Percentiles rank a stretch among this genome's conserved stretches.
Evolutionary conservation across 2,329 filamentous ascomycete genomes (phyloP).

Genomic region (Trichoderma oligosporum): DNA sequence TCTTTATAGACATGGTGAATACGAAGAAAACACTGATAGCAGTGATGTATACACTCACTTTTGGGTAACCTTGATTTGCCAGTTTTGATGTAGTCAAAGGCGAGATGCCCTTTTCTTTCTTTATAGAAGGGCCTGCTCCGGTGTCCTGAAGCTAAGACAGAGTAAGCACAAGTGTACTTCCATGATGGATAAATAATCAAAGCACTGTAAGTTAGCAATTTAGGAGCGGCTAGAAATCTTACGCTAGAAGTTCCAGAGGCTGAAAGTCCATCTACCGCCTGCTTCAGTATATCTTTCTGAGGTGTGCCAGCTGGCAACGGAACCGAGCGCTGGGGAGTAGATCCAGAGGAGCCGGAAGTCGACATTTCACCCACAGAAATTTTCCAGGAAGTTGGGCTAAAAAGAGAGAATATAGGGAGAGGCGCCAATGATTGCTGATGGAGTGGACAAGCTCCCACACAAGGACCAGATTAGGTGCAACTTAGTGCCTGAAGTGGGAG

Average conservation of each 20-base stretch:
- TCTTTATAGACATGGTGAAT: conserved; percentile 41
- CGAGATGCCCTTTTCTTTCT: conserved; percentile 42
- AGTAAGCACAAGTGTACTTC: neutral
- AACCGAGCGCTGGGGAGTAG: conserved; percentile 28
- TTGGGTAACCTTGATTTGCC: conserved; percentile 51
- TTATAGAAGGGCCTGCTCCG: conserved; percentile 1
- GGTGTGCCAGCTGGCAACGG: conserved; percentile 19
- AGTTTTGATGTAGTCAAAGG: conserved; percentile 52
- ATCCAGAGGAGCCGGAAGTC: conserved; percentile 27
- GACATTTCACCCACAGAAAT: conserved; percentile 29
- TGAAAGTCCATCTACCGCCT: conserved; percentile 20
- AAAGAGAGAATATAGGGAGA: conserved; percentile 13
- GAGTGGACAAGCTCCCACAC: conserved; percentile 27
- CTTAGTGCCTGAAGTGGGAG: conserved; percentile 22
- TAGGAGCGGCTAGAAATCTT: conserved; percentile 10
- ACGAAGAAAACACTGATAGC: conserved; percentile 17
- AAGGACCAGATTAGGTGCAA: conserved; percentile 21
- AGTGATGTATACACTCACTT: conserved; percentile 39
- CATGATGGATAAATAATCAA: neutral
- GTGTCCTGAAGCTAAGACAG: neutral
- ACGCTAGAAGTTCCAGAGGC: conserved; percentile 22
- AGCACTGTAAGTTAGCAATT: neutral
- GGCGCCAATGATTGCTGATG: neutral
- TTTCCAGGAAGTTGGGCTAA: neutral
- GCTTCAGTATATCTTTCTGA: conserved; percentile 25